Conservation (phyloP, 345 rosid genomes). For the Bruguiera gymnorhiza region DNA sequence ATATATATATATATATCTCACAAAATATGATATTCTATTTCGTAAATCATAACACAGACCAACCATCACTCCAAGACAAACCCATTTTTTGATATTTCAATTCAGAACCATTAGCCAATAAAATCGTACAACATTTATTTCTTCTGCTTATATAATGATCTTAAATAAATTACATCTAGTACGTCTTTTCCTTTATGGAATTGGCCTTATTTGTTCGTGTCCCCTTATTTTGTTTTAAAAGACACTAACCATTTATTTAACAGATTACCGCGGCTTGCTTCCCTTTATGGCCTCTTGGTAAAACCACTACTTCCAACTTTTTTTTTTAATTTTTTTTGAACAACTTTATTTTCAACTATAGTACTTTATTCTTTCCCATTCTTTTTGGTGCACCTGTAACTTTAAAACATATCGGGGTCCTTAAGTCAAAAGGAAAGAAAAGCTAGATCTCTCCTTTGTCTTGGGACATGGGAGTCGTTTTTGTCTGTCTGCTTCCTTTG, state of each 20-base stretch:
- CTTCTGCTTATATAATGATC: conserved; percentile 1
- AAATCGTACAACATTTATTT: conserved; percentile 19
- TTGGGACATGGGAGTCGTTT: not conserved
- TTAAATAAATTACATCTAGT: not conserved
- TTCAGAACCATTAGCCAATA: conserved; percentile 9
- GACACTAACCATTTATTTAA: not conserved
- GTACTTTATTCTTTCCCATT: conserved; percentile 1
- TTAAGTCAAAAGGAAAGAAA: conserved; percentile 17
- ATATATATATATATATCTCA: not conserved
- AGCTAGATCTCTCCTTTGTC: conserved; percentile 8
- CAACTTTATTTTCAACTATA: conserved; percentile 7
- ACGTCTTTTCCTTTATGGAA: not conserved
- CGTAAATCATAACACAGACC: conserved; percentile 22
- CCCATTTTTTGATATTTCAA: conserved; percentile 17
- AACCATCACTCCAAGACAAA: conserved; percentile 36
- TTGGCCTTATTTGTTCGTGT: not conserved
- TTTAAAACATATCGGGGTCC: conserved; percentile 3
- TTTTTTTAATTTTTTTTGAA: too few relatives aligned
- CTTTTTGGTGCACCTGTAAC: conserved; percentile 1
- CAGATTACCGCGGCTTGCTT: not conserved
- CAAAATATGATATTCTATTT: conserved; percentile 16
- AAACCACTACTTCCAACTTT: conserved; percentile 12
- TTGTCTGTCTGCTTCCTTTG: too few relatives aligned
- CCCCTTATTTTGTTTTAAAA: not conserved
- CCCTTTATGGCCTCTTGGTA: conserved; percentile 11